A percentile compares a stretch with the other conserved stretches of the same genome.
Evolutionary conservation across 345 rosid genomes (phyloP).

Genomic region (Salix suchowensis): DNA sequence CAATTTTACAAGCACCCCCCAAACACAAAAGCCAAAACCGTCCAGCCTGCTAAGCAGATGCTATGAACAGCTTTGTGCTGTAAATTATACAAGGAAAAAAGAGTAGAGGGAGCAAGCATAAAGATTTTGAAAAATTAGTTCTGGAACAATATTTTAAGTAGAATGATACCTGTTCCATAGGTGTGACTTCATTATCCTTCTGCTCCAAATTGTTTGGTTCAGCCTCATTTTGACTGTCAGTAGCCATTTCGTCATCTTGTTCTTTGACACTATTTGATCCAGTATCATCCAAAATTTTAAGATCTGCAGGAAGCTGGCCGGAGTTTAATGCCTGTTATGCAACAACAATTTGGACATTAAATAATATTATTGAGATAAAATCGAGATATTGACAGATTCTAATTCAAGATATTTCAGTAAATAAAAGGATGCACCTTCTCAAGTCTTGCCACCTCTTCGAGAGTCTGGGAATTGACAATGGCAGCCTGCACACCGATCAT

Average conservation of each 20-base stretch:
- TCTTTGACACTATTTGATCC: constrained; percentile 24
- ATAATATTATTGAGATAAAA: constrained; percentile 22
- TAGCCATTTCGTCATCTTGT: constrained; percentile 41
- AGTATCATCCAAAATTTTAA: constrained; percentile 44
- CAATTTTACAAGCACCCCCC: background rate
- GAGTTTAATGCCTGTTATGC: constrained; percentile 72
- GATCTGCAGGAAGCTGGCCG: constrained; percentile 89
- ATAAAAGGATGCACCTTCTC: constrained; percentile 56
- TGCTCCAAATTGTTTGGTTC: constrained; percentile 26
- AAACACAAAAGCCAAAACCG: background rate
- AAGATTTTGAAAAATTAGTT: background rate
- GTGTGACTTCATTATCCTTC: constrained; percentile 47
- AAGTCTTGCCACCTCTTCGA: constrained; percentile 97
- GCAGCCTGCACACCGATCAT: constrained; percentile 70
- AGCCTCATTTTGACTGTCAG: constrained; percentile 25
- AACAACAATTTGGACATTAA: constrained; percentile 16
- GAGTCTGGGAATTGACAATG: constrained; percentile 94
- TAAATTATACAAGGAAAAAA: background rate
- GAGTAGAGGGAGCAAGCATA: background rate
- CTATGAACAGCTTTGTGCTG: background rate
- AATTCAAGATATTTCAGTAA: background rate
- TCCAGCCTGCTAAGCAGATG: background rate
- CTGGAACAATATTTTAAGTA: background rate
- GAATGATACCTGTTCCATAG: constrained; percentile 64
- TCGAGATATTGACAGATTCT: background rate